phyloP scores from a whole-genome alignment of 305 asterid genomes.

The Galium porrigens region DNA sequence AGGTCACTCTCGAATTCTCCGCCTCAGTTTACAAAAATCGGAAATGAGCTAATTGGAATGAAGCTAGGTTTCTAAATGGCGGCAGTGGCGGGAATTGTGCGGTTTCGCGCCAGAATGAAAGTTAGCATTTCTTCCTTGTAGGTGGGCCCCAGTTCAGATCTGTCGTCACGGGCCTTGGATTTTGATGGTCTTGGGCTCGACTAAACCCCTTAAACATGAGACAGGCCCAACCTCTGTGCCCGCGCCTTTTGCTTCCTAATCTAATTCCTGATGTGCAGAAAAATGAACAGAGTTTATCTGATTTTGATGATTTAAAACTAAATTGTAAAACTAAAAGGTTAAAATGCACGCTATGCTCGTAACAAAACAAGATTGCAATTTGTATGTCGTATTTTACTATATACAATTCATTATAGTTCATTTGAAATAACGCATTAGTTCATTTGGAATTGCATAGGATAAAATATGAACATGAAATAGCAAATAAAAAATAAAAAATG shows the following conservation, averaged over 20 bases:
- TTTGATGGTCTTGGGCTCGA: background rate
- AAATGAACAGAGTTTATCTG: background rate
- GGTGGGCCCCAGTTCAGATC: background rate
- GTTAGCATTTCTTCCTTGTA: background rate
- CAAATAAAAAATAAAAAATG: too few relatives aligned
- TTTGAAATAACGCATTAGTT: too few relatives aligned
- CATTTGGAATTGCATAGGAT: too few relatives aligned
- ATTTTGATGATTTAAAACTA: background rate
- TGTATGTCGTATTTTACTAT: too few relatives aligned
- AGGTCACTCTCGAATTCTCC: background rate
- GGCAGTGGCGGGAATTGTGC: conserved; percentile 24
- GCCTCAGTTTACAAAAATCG: background rate
- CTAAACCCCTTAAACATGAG: background rate
- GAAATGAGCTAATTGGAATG: background rate
- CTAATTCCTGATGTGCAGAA: background rate
- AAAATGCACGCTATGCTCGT: too few relatives aligned
- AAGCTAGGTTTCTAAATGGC: conserved; percentile 20
- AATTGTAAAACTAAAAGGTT: background rate
- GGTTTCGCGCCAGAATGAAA: conserved; percentile 41
- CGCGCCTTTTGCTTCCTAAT: background rate
- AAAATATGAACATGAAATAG: too few relatives aligned
- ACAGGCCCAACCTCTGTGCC: background rate
- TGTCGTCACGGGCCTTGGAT: background rate
- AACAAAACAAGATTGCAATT: too few relatives aligned
- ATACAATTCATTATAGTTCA: too few relatives aligned